These are phyloP conservation scores for Flaveria floridana DNA, from an alignment of 140 eudicot genomes.

Conservation along the genomic window DNA sequence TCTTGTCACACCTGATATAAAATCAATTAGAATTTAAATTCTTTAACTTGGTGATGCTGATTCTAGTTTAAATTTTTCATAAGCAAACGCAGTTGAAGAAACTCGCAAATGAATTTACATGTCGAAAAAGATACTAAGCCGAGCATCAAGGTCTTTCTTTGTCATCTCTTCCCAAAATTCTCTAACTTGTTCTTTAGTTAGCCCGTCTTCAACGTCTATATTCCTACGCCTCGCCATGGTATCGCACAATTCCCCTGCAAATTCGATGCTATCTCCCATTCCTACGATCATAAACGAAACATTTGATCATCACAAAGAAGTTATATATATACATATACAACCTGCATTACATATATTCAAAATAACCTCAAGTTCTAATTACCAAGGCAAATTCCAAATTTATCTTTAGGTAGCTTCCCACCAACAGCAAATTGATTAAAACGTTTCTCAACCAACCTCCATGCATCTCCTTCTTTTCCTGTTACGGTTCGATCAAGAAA, in stretches of 20 bases:
- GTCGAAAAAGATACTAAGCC: conserved; percentile 90
- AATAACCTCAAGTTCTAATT: conserved; percentile 16
- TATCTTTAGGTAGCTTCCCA: conserved; percentile 71
- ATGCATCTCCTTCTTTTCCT: conserved; percentile 75
- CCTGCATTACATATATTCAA: conserved; percentile 12
- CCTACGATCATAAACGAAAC: conserved; percentile 43
- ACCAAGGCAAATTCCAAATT: conserved; percentile 89
- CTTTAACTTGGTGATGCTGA: background rate
- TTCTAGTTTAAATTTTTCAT: conserved; percentile 5
- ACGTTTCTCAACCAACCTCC: conserved; percentile 76
- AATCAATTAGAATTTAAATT: conserved; percentile 14
- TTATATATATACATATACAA: background rate
- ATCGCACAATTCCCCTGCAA: conserved; percentile 72
- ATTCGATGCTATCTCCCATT: conserved; percentile 81
- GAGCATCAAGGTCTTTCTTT: conserved; percentile 64
- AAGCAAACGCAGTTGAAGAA: conserved; percentile 4
- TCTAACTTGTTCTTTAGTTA: conserved; percentile 49
- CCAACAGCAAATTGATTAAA: conserved; percentile 50
- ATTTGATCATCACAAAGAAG: conserved; percentile 19
- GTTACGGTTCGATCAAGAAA: conserved; percentile 76
- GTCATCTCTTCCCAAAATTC: conserved; percentile 88
- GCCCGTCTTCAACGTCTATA: conserved; percentile 48
- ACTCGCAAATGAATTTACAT: conserved; percentile 42
- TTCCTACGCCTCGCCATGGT: conserved; percentile 77
- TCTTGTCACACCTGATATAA: conserved; percentile 82